phyloP scores from a whole-genome alignment of 176 grass and related monocot species.

The Carex littledalei region DNA sequence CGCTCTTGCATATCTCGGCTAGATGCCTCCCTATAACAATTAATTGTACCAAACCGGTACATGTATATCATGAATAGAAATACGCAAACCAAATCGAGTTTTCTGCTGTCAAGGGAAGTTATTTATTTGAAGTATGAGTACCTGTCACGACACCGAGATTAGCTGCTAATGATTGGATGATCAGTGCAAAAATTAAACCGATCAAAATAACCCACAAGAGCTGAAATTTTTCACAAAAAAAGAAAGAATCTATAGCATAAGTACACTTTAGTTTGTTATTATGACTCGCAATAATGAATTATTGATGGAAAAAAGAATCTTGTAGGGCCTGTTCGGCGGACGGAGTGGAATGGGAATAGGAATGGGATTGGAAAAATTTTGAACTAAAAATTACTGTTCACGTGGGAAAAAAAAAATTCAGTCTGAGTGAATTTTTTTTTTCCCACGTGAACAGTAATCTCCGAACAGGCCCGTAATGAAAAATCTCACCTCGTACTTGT shows the following conservation, averaged over 20 bases:
- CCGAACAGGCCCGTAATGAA: no score
- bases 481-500: constrained; percentile 67
- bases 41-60: background rate
- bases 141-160: constrained; percentile 94
- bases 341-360: no score
- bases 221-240: constrained; percentile 22
- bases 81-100: background rate
- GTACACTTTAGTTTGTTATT: background rate
- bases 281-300: background rate
- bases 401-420: no score
- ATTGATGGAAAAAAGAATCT: background rate
- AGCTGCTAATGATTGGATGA: constrained; percentile 81
- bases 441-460: no score
- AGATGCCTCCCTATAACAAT: constrained; percentile 57
- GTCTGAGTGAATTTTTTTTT: no score
- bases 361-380: no score
- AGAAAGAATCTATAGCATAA: background rate
- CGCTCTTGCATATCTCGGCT: constrained; percentile 71
- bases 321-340: no score
- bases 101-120: background rate
- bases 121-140: constrained; percentile 19
- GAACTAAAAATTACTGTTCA: no score
- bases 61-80: background rate
- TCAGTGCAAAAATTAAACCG: constrained; percentile 73
- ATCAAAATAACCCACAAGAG: constrained; percentile 91